Percentiles rank a stretch among this genome's conserved stretches.
Conservation (phyloP, 208 protist genomes). For the Leishmania gerbilli region DNA sequence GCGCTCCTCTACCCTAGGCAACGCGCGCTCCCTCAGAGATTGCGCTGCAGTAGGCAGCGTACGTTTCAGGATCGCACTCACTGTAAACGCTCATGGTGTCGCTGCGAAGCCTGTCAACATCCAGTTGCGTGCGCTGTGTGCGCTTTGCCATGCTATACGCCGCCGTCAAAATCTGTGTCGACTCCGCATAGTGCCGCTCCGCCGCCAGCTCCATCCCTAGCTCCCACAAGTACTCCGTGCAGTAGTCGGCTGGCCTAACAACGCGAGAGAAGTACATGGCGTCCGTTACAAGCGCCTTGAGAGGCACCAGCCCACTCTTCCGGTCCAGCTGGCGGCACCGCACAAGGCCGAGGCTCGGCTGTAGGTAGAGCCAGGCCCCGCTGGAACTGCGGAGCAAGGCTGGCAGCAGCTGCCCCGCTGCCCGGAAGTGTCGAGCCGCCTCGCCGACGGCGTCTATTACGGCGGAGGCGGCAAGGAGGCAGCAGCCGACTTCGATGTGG, state of each 20-base stretch:
- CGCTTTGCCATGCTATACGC: slow-evolving; percentile 49
- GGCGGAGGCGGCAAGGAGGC: slow-evolving; percentile 41
- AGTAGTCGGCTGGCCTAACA: slow-evolving; percentile 52
- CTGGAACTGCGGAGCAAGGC: slow-evolving; percentile 36
- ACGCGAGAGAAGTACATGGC: slow-evolving; percentile 51
- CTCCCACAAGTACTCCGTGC: slow-evolving; percentile 77
- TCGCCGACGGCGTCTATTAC: slow-evolving; percentile 37
- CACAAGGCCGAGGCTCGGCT: slow-evolving; percentile 57
- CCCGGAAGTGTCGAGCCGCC: slow-evolving; percentile 50
- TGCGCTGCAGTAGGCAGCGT: slow-evolving; percentile 47
- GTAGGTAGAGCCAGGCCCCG: slow-evolving; percentile 66
- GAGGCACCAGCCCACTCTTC: slow-evolving; percentile 19
- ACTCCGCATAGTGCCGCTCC: slow-evolving; percentile 42
- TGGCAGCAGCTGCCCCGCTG: slow-evolving; percentile 46
- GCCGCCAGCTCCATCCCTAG: slow-evolving; percentile 74
- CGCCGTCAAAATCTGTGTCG: slow-evolving; percentile 40
- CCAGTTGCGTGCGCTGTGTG: slow-evolving; percentile 35
- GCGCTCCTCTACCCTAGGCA: background rate
- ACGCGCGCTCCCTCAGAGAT: background rate
- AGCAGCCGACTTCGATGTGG: slow-evolving; percentile 77
- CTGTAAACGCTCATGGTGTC: slow-evolving; percentile 60
- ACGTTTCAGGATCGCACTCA: slow-evolving; percentile 59
- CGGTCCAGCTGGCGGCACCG: slow-evolving; percentile 44
- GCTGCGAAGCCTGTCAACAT: slow-evolving; percentile 37
- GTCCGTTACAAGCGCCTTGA: slow-evolving; percentile 43